Base-by-base conservation (phyloP, 176 grass and related monocot species). In the Eragrostis nindensis region DNA sequence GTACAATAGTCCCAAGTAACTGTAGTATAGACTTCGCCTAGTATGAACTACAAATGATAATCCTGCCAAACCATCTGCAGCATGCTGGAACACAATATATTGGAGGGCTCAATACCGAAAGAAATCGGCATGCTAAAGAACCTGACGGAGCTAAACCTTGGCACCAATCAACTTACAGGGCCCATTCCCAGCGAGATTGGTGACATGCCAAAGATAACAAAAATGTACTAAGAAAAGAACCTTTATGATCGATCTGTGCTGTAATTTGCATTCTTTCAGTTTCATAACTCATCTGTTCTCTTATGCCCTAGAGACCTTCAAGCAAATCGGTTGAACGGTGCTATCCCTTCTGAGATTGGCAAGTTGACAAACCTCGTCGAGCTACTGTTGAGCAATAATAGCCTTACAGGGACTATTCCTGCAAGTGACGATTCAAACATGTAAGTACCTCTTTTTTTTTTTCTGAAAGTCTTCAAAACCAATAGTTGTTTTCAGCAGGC, bases 291-390 rank as follows among this genome's bases (percentile, higher is more conserved):
- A 47, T 43, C 19, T 88, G 19, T 67, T 88, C 27, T 59, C 50
- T 78, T 83, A 78, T 94, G 77, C 70, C 78, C 75, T 87, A 99
- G 96, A 89, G 77, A 95, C 80, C 88, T 99, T 84, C 90, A 86
- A 18, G 71, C 49, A 45, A 99, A 99, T 93, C 74, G 60, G 82
- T 81, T 99, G 73, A 89, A 81, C 24, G 96, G 92, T 36, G 10
- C 43, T 17, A 90, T 99, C 76, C 96, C 96, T 48, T 45, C 54
- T 61, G 90, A 93, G 55, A 78, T 99, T 80, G 90, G 88, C 55
- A 81, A 91, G 8, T 40, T 99, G 71, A 16, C 39, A 45, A 93
- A 79, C 62, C 92, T 99, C 13, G 40, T 57, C 15, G 84, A 91
- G 42, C 56, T 99, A 47, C 70, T 75, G 14, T 77, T 99, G 80